phyloP scores from a whole-genome alignment of 805 yeast genomes.

The Millerago galiae region DNA sequence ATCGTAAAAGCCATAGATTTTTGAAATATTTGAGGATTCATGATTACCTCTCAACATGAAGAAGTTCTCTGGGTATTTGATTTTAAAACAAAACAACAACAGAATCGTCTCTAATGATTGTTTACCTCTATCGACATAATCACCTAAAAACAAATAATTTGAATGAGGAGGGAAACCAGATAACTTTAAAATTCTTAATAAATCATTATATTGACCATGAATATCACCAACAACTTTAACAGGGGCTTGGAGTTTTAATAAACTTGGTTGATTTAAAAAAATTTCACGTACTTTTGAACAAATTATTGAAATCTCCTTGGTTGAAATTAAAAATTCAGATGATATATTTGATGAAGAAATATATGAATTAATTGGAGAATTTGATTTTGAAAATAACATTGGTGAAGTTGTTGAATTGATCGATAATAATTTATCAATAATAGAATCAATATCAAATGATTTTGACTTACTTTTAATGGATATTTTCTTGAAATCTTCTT shows the following conservation, averaged over 20 bases:
- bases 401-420: slow-evolving; percentile 10
- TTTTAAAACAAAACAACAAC: slow-evolving; percentile 82
- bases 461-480: neutral
- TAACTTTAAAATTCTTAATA: slow-evolving; percentile 84
- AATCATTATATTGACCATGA: slow-evolving; percentile 93
- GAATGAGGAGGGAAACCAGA: slow-evolving; percentile 97
- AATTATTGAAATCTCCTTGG: slow-evolving; percentile 67
- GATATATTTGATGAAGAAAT: slow-evolving; percentile 1
- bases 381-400: slow-evolving; percentile 7
- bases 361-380: slow-evolving; percentile 9
- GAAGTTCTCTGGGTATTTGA: slow-evolving; percentile 94
- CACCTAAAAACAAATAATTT: slow-evolving; percentile 89
- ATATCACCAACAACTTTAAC: slow-evolving; percentile 88
- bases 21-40: slow-evolving; percentile 94
- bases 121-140: slow-evolving; percentile 96
- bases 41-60: slow-evolving; percentile 92
- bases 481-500: slow-evolving; percentile 11
- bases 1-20: slow-evolving; percentile 96
- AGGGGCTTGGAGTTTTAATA: slow-evolving; percentile 73
- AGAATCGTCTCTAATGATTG: slow-evolving; percentile 91
- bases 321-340: slow-evolving; percentile 18
- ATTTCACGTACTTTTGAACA: slow-evolving; percentile 86
- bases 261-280: slow-evolving; percentile 82
- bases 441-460: slow-evolving; percentile 49
- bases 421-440: slow-evolving; percentile 53